Evolutionary conservation across 169 alveolate genomes (phyloP).

Genomic region (Haemoproteus tartakovskyi): DNA sequence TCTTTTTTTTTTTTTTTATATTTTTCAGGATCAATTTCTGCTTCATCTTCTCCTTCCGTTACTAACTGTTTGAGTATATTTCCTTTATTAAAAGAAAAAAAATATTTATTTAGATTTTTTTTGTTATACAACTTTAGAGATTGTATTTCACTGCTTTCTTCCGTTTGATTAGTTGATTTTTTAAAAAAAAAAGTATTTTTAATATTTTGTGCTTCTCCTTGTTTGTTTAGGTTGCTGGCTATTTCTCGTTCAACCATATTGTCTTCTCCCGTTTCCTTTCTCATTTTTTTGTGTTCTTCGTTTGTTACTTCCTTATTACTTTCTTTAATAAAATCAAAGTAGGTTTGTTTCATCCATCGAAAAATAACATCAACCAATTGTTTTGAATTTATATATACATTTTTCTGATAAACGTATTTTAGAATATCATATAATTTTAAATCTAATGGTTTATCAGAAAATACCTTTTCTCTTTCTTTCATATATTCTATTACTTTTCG

Average conservation of each 20-base stretch:
- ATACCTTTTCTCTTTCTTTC: constrained; percentile 32
- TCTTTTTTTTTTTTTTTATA: not conserved
- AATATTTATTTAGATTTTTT: constrained; percentile 49
- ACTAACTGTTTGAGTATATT: constrained; percentile 57
- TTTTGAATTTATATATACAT: constrained; percentile 13
- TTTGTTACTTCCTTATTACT: not conserved
- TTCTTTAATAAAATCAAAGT: not conserved
- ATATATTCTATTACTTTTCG: constrained; percentile 23
- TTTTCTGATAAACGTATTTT: constrained; percentile 20
- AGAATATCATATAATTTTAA: constrained; percentile 34
- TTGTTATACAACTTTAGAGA: constrained; percentile 42
- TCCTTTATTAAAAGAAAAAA: constrained; percentile 34
- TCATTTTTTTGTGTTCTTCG: not conserved
- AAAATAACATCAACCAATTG: constrained; percentile 38
- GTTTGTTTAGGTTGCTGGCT: not conserved
- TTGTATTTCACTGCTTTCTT: constrained; percentile 2
- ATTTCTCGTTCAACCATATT: not conserved
- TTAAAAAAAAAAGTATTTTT: too few species aligned
- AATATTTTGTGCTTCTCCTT: not conserved
- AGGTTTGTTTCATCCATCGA: constrained; percentile 44
- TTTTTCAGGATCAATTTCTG: not conserved
- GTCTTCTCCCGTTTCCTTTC: not conserved
- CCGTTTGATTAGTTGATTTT: not conserved
- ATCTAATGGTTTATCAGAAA: constrained; percentile 31
- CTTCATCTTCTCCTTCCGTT: constrained; percentile 53